These are phyloP conservation scores for Tricharina praecox DNA, from an alignment of 495 filamentous ascomycete species.

Conservation along the genomic window DNA sequence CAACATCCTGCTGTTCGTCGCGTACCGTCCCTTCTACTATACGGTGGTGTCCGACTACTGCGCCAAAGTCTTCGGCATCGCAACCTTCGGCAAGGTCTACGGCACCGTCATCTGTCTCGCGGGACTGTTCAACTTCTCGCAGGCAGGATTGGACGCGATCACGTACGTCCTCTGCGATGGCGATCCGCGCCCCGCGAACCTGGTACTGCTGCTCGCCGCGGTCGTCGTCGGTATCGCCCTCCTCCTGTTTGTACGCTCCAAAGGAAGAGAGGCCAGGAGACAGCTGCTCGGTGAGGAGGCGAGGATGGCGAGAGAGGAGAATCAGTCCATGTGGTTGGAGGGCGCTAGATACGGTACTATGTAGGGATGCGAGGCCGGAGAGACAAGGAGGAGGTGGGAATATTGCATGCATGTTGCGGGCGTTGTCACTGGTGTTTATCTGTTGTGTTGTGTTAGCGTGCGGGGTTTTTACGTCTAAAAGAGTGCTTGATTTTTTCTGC, in stretches of 20 bases:
- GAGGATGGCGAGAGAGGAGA: conserved; percentile 18
- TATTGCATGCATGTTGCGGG: not conserved
- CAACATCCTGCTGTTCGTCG: conserved; percentile 63
- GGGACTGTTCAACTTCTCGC: conserved; percentile 73
- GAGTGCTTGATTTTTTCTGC: no score
- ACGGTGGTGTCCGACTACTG: conserved; percentile 69
- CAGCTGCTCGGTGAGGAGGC: conserved; percentile 29
- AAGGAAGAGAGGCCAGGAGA: conserved; percentile 28
- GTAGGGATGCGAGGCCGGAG: not conserved
- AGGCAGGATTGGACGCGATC: conserved; percentile 64
- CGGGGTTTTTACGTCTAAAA: no score
- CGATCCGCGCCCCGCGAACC: conserved; percentile 66
- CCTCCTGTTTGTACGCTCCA: conserved; percentile 41
- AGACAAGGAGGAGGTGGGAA: no score
- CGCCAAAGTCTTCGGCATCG: conserved; percentile 92
- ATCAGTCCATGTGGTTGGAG: not conserved
- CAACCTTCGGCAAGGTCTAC: conserved; percentile 88
- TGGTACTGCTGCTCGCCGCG: conserved; percentile 44
- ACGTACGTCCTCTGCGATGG: conserved; percentile 54
- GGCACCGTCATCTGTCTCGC: conserved; percentile 83
- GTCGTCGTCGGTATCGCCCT: conserved; percentile 41
- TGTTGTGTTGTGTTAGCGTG: no score
- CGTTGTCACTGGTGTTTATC: no score
- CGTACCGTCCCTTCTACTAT: conserved; percentile 62
- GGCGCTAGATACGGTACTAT: not conserved